These are phyloP conservation scores for Salvia rosmarinus DNA, from an alignment of 257 asterid species.

Conservation along the genomic window DNA sequence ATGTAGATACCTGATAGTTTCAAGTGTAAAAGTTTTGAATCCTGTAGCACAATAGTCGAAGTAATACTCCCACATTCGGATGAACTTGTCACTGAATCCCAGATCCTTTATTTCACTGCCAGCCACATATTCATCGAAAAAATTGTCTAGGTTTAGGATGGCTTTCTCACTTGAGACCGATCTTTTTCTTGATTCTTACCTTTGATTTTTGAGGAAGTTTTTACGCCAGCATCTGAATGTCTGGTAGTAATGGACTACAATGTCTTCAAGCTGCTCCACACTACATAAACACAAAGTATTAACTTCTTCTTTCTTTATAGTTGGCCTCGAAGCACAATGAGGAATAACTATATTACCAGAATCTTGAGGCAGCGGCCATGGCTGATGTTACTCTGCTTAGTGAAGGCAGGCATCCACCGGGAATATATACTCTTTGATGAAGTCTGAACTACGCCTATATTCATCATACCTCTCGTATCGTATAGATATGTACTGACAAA, in stretches of 20 bases:
- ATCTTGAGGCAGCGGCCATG: conserved; percentile 81
- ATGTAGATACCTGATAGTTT: conserved; percentile 78
- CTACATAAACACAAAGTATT: conserved; percentile 43
- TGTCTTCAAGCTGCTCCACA: conserved; percentile 86
- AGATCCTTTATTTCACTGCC: conserved; percentile 68
- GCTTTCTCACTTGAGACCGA: background rate
- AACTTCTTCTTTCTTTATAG: background rate
- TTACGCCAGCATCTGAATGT: conserved; percentile 89
- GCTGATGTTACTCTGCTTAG: conserved; percentile 79
- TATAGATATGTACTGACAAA: conserved; percentile 67
- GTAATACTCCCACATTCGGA: conserved; percentile 96
- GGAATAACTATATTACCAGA: conserved; percentile 54
- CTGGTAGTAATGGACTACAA: conserved; percentile 87
- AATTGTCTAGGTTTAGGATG: background rate
- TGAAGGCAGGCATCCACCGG: conserved; percentile 87
- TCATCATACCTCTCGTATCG: conserved; percentile 83
- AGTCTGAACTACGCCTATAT: conserved; percentile 81
- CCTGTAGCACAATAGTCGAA: conserved; percentile 96
- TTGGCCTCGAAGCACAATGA: background rate
- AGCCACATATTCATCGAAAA: background rate
- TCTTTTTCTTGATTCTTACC: conserved; percentile 43
- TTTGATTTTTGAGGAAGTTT: conserved; percentile 67
- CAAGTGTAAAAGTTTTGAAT: conserved; percentile 82
- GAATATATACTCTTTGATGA: conserved; percentile 85
- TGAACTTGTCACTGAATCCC: conserved; percentile 89